Conservation (phyloP, 805 yeast genomes). For the Saturnispora bothae region DNA sequence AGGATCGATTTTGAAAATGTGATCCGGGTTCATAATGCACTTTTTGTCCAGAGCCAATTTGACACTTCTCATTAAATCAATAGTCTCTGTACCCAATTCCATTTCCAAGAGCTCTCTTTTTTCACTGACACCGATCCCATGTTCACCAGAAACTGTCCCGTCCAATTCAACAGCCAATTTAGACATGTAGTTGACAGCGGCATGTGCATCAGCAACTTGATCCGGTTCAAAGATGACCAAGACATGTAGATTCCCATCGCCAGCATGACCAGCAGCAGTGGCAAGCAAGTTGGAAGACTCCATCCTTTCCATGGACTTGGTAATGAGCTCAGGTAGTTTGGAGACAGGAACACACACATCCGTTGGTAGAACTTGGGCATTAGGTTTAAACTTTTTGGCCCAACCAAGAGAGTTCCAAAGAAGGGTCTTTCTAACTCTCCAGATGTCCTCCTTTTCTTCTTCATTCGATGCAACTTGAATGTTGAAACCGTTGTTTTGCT, state of each 20-base stretch:
- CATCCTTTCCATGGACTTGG: constrained; percentile 50
- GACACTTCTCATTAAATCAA: constrained; percentile 62
- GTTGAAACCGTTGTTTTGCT: constrained; percentile 40
- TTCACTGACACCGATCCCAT: constrained; percentile 70
- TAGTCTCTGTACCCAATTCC: constrained; percentile 60
- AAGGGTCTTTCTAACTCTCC: constrained; percentile 68
- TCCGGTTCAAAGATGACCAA: constrained; percentile 48
- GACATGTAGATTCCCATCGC: constrained; percentile 77
- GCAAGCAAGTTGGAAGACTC: constrained; percentile 40
- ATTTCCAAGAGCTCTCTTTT: constrained; percentile 48
- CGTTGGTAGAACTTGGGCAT: constrained; percentile 53
- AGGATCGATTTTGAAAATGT: constrained; percentile 65
- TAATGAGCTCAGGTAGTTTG: constrained; percentile 49
- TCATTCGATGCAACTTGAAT: constrained; percentile 54
- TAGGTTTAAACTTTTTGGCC: constrained; percentile 39
- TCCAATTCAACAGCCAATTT: constrained; percentile 55
- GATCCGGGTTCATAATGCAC: constrained; percentile 68
- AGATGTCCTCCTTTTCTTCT: constrained; percentile 55
- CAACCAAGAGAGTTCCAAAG: constrained; percentile 59
- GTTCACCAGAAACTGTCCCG: constrained; percentile 84
- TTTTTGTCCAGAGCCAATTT: constrained; percentile 69
- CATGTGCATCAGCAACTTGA: constrained; percentile 35
- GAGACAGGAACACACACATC: constrained; percentile 81
- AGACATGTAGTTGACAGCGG: constrained; percentile 51
- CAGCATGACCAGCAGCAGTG: constrained; percentile 70